phyloP scores from a whole-genome alignment of 1,284 basidiomycete genomes.

The Sutorius eximius region DNA sequence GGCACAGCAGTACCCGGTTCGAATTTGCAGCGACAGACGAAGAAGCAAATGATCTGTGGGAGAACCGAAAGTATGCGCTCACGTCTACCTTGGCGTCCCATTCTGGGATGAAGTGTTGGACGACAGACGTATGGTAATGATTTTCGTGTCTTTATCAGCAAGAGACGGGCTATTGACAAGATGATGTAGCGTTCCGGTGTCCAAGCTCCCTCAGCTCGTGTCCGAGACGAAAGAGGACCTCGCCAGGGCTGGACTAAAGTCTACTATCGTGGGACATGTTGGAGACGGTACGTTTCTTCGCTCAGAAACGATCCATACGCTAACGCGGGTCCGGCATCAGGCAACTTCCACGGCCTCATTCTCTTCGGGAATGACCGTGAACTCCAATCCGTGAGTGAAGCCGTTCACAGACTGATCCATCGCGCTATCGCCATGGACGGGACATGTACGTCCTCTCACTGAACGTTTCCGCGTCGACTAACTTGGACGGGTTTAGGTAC shows the following conservation, averaged over 20 bases:
- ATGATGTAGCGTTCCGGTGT: slow-evolving; percentile 70
- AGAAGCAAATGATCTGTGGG: slow-evolving; percentile 84
- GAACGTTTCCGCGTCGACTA: slow-evolving; percentile 2
- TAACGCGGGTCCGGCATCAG: slow-evolving; percentile 28
- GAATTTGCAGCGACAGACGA: slow-evolving; percentile 75
- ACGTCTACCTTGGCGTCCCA: slow-evolving; percentile 69
- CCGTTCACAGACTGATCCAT: slow-evolving; percentile 68
- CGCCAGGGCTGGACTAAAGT: slow-evolving; percentile 54
- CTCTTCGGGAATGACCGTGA: slow-evolving; percentile 66
- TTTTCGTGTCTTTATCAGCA: slow-evolving; percentile 16
- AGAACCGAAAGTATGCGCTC: slow-evolving; percentile 83
- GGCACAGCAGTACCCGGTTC: slow-evolving; percentile 69
- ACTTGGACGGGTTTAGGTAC: slow-evolving; percentile 41
- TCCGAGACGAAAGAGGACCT: slow-evolving; percentile 80
- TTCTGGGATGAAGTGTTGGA: slow-evolving; percentile 73
- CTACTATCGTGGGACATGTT: slow-evolving; percentile 83
- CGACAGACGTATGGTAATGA: slow-evolving; percentile 81
- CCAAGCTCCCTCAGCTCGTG: slow-evolving; percentile 64
- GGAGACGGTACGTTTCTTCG: slow-evolving; percentile 67
- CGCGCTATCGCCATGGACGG: slow-evolving; percentile 70
- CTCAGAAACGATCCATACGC: slow-evolving; percentile 16
- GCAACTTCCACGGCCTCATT: slow-evolving; percentile 70
- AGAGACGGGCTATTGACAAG: not conserved
- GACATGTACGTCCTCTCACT: slow-evolving; percentile 52
- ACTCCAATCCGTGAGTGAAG: slow-evolving; percentile 50